Evolutionary conservation across 495 filamentous ascomycete species (phyloP), one percentile per base, ranked within the genome.

Genomic region (Articulospora tetracladia): DNA sequence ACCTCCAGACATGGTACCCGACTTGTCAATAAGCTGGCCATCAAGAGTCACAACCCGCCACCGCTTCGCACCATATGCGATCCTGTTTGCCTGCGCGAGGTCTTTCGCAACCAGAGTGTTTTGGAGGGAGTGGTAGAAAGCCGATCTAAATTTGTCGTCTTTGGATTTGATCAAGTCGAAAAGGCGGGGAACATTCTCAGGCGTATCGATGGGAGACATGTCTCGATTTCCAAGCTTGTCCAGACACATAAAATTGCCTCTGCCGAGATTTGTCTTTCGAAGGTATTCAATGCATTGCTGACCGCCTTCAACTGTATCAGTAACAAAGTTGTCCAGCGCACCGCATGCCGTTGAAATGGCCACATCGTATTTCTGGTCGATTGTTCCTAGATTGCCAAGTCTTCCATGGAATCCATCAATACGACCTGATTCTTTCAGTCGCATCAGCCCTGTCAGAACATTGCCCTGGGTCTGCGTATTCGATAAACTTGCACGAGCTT

Each of bases 251-350:
- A 98, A 96, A 74, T 96, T 96, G 27, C 92, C 94, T 69, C 95
- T 83, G n/a, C 94, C 94, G 24, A 98, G 86, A 67, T 96, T 97
- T 63, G 95, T 98, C 77, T 98, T 98, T 24, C 94, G 86, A 19
- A 98, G 81, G 69, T 98, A 93, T 65, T 98, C 93, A 66, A 98
- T 96, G 70, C 95, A 98, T 67, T 97, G 92, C 71, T 97, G 93
- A 53, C 92, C 95, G 49, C 89, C 89, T 67, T 97, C 92, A 7
- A 97, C 91, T 0, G 91, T 91, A 62, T 98, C 94, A 7, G 96
- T 94, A 12, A 98, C 92, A 67, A 98, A 88, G 64, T 97, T 97
- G 66, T 98, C 90, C 19, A 98, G 83, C 15, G 86, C 79, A 59
- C 90, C 87, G 64, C 95, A 98, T 15, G 94, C 95, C 0, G 94